Evolutionary conservation across 2,329 filamentous ascomycete species (phyloP), one percentile per base, ranked within the genome.

Genomic region (Ilyonectria destructans): DNA sequence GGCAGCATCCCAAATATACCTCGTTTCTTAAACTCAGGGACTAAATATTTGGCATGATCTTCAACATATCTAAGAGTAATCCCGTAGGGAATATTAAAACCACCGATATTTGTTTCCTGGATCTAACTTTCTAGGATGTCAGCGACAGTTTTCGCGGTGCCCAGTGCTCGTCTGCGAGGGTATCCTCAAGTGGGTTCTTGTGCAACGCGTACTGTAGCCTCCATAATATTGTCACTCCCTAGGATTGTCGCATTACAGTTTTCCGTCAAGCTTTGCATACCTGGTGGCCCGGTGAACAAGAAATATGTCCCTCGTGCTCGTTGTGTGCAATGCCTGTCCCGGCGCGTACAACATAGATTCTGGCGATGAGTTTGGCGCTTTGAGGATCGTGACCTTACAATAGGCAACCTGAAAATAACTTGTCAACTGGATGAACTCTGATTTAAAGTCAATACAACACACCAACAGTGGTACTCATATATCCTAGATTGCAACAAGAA

Each of bases 151-250:
- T 64, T 67, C 4, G 69, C 60, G 7, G 67, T 62, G 10, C 70
- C 69, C 13, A 74, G 58, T 4, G 60, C 67, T 29, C 65, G 57
- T 13, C 65, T 62, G 21, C 65, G 64, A 5, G 67, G 23, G 0
- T 86, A 85, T 31, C 86, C 86, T 26, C 87, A 83, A 1, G 84
- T 77, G 29, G 89, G 77, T 70, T 88, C 88, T 68, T 89, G 86
- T 35, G 88, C 86, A 1, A 87, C 87, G 65, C 86, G 84, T 0
- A 76, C 78, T 72, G 90, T 89, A 75, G 89, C 89, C 84, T 87
- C 90, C 1, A 83, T 86, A 0, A 69, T 51, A n/a, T 61, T 57
- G 3, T 70, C 62, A 19, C 61, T 67, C 1, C 69, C 71, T 12
- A 66, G 69, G 13, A 69, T 64, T 1, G 69, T 68, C 0, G 55